Conservation (phyloP, 73 alveolate genomes). For the Tetrahymena borealis region DNA sequence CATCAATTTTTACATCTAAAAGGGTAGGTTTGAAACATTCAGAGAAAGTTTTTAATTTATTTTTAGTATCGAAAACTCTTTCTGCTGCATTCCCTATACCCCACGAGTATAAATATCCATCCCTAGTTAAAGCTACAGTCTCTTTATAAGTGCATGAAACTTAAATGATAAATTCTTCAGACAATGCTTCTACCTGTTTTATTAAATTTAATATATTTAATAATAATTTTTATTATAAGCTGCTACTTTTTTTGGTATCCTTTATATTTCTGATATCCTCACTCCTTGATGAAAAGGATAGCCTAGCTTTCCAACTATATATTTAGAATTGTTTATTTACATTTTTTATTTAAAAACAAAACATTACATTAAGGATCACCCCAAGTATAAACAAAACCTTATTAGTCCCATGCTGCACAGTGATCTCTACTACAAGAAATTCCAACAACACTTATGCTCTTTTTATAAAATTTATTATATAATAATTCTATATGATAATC, state of each 20-base stretch:
- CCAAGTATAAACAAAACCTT: not conserved
- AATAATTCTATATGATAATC: not conserved
- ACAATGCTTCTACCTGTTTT: not conserved
- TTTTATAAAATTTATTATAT: not conserved
- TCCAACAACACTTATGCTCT: not conserved
- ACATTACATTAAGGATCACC: slow-evolving; percentile 1
- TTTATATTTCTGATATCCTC: not conserved
- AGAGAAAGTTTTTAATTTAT: not conserved
- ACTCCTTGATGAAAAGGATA: not conserved
- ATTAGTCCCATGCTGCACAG: not conserved
- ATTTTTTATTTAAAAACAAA: not conserved
- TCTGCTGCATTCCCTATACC: not conserved
- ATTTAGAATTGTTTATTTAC: not conserved
- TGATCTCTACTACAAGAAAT: not conserved
- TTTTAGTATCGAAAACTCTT: not conserved
- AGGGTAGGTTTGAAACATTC: not conserved
- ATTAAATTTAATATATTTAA: not conserved
- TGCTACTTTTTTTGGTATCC: not conserved
- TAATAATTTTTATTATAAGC: not conserved
- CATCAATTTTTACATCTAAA: not conserved
- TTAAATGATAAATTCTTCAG: not conserved
- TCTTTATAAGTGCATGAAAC: not conserved
- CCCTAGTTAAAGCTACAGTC: not conserved
- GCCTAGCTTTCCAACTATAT: not conserved
- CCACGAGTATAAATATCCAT: not conserved